Evolutionary conservation across 1,139 yeast species (phyloP).

Genomic region (Candida sp.): DNA sequence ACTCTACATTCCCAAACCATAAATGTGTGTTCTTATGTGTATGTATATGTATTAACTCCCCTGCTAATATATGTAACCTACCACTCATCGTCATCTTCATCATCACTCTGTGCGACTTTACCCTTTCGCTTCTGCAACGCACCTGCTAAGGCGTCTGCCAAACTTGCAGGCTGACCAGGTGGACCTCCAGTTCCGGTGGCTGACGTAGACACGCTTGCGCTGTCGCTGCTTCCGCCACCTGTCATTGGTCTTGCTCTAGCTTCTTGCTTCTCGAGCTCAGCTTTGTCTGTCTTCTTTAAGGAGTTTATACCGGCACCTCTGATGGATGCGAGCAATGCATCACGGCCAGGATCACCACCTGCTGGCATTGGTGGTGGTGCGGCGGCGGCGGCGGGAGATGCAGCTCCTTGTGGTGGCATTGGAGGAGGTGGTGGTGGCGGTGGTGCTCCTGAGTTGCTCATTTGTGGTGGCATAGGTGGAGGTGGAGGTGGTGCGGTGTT

Average conservation of each 20-base stretch:
- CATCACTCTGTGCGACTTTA: slow-evolving; percentile 84
- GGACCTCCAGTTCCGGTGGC: slow-evolving; percentile 28
- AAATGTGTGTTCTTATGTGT: neutral
- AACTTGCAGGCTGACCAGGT: slow-evolving; percentile 54
- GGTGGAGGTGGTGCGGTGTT: slow-evolving; percentile 12
- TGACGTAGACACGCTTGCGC: slow-evolving; percentile 48
- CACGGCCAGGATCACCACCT: slow-evolving; percentile 62
- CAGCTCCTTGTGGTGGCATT: slow-evolving; percentile 30
- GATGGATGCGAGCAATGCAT: slow-evolving; percentile 87
- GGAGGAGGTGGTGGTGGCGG: slow-evolving; percentile 39
- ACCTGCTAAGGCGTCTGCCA: slow-evolving; percentile 89
- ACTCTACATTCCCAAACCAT: too few relatives aligned
- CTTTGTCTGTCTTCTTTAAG: slow-evolving; percentile 78
- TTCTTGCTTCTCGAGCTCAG: slow-evolving; percentile 47
- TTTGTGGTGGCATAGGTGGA: slow-evolving; percentile 24
- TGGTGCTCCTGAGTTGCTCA: slow-evolving; percentile 30
- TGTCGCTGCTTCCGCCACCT: slow-evolving; percentile 52
- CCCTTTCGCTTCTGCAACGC: slow-evolving; percentile 84
- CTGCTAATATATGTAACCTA: slow-evolving; percentile 8
- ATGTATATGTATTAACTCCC: neutral
- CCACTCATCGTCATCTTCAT: slow-evolving; percentile 69
- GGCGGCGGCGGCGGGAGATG: too few relatives aligned
- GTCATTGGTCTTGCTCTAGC: slow-evolving; percentile 60
- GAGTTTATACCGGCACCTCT: slow-evolving; percentile 75
- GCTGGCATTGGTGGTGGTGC: too few relatives aligned